Base-by-base conservation (phyloP, 176 grass and related monocot genomes). In the Zea mays region DNA sequence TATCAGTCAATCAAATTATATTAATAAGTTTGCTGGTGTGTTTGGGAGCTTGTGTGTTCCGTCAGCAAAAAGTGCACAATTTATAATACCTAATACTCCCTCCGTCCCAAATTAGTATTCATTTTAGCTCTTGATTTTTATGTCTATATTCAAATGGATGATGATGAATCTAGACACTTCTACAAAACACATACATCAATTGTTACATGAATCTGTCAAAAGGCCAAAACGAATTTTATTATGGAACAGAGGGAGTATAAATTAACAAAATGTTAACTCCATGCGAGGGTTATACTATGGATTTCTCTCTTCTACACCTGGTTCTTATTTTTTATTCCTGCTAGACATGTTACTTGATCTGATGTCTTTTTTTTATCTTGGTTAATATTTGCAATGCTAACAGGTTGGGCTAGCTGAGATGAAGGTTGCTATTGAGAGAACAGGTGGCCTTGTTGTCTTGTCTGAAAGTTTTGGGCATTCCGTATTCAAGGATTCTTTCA, bases 381-480 rank as follows among this genome's bases (percentile, higher is more conserved):
- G 49, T 17, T 37, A 38, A 60, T 83, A 45, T 81, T 81, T 87
- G 62, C 33, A 77, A 83, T 43, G 45, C 57, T 16, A 66, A 55
- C 75, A 99, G 96, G 92, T 99, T 72, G 96, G 96, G 43, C 74
- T 95, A 81, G 92, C 96, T 1, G 96, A 99, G 86, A 99, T 99
- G 92, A 99, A 99, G 87, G 85, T 95, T 75, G 83, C 84, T 49
- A 91, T 99, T 76, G 96, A 99, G 84, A 92, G 96, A 92, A 99
- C 96, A 63, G 92, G 96, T 79, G 96, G 96, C 11, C 92, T 99
- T 83, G 96, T 99, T 72, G 92, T 99, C 70, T 83, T 99, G 38
- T 91, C 96, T 81, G 96, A 99, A 88, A 99, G 96, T 88, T 99
- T 95, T 87, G 96, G 96, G 21, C 96, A 99, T 79, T 47, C 96